Conservation (phyloP, 1,139 yeast species). For the Suhomyces wounanorum region DNA sequence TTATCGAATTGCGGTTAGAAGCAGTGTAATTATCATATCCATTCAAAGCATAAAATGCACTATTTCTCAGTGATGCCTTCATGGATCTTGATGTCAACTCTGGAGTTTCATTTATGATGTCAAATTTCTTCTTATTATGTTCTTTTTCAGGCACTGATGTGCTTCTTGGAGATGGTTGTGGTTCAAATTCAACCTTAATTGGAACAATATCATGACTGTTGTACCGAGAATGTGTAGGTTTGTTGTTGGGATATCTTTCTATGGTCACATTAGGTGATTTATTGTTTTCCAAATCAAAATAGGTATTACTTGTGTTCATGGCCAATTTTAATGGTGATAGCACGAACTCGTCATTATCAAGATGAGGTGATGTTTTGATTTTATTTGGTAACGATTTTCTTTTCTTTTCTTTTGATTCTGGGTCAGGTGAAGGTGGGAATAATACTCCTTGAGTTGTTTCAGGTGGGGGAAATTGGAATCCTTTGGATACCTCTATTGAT, state of each 20-base stretch:
- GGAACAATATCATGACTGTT: conserved; percentile 50
- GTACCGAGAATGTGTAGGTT: conserved; percentile 42
- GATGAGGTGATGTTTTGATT: conserved; percentile 24
- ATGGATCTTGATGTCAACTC: conserved; percentile 2
- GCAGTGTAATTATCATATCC: conserved; percentile 20
- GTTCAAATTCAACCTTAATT: conserved; percentile 48
- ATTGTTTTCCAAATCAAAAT: conserved; percentile 22
- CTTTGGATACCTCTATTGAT: conserved; percentile 25
- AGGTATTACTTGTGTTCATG: conserved; percentile 19
- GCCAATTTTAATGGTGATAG: conserved; percentile 47
- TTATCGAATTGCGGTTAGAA: conserved; percentile 26
- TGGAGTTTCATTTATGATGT: conserved; percentile 16
- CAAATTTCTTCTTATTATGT: conserved; percentile 12
- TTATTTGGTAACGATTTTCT: conserved; percentile 42
- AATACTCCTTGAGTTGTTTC: not conserved
- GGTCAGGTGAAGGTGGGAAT: conserved; percentile 43
- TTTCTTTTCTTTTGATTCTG: conserved; percentile 26
- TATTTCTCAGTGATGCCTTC: conserved; percentile 22
- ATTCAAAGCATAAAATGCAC: conserved; percentile 29
- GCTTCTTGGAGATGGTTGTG: conserved; percentile 25
- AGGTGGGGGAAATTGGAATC: conserved; percentile 32
- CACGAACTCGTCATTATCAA: conserved; percentile 38
- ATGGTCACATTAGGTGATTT: conserved; percentile 10
- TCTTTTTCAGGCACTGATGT: conserved; percentile 35
- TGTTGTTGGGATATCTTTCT: conserved; percentile 32